Percentiles rank a stretch among this genome's conserved stretches.
Evolutionary conservation across 768 basidiomycete genomes (phyloP).

Genomic region (Suillus decipiens): DNA sequence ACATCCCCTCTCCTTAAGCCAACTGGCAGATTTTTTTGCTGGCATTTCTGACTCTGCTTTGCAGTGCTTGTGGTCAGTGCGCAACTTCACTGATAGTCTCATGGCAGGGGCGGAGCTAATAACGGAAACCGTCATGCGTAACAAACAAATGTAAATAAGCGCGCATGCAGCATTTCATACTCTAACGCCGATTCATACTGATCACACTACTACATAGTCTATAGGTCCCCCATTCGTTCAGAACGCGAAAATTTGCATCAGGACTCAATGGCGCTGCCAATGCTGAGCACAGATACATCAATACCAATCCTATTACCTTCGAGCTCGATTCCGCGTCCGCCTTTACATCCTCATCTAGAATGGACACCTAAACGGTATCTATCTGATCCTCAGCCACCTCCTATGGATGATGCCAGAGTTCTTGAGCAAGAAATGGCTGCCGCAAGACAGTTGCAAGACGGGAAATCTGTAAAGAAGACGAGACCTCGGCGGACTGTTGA

Average conservation of each 20-base stretch:
- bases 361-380: constrained; percentile 79
- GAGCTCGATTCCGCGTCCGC: constrained; percentile 37
- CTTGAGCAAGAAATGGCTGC: constrained; percentile 80
- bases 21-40: constrained; percentile 8
- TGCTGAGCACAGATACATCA: constrained; percentile 18
- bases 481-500: constrained; percentile 93
- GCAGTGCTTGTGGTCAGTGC: constrained; percentile 33
- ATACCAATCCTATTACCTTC: constrained; percentile 61
- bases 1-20: constrained; percentile 20
- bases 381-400: constrained; percentile 72
- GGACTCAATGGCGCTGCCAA: not conserved
- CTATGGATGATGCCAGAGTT: constrained; percentile 71
- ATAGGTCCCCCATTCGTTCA: not conserved
- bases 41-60: constrained; percentile 20
- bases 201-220: not conserved
- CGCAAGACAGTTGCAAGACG: constrained; percentile 71
- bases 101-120: not conserved
- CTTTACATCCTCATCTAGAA: constrained; percentile 48
- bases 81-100: not conserved
- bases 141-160: constrained; percentile 21
- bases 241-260: not conserved
- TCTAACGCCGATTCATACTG: not conserved
- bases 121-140: constrained; percentile 17
- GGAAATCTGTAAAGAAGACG: constrained; percentile 86
- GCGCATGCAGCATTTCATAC: not conserved